Evolutionary conservation across 2,329 filamentous ascomycete genomes (phyloP), one percentile per base, ranked within the genome.

Genomic region (Fusarium virguliforme): DNA sequence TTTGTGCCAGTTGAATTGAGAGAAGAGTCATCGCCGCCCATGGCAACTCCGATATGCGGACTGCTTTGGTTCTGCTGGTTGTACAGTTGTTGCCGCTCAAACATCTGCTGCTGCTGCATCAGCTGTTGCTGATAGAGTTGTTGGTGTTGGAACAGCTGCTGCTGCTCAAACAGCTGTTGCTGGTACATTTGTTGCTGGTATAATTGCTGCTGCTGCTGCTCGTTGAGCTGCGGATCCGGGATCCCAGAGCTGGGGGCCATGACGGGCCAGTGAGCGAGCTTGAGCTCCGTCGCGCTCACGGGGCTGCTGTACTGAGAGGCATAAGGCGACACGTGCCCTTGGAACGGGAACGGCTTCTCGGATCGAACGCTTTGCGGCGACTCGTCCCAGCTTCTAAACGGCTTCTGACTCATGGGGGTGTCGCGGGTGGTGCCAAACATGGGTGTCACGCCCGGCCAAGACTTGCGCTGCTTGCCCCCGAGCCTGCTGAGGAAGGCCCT

Each of bases 261-360:
- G 1, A 67, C 69, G 0, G 69, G 69, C 69, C 69, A 72, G 32
- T 70, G 50, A n/a, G 69, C 64, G 1, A 72, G 67, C 34, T 70
- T 73, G 2, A 72, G 75, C 37, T 85, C 84, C 1, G 78, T 79
- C 0, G 80, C 84, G 59, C 82, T 87, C 65, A 88, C 82, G 1
- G 89, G 89, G 73, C 87, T 90, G 77, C 82, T 88, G 79, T 85
- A 90, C 65, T 89, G 86, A 41, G 87, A 89, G 22, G 82, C 84
- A 74, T 90, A 91, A 0, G 89, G 89, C 4, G 87, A 89, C 69
- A 89, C 85, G 78, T 90, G 88, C 7, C 82, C 83, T 1, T 82
- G 79, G 68, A 81, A 83, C 0, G 73, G 79, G 68, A 81, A 83
- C 0, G 73, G 65, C 65, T 79, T 79, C 50, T 85, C 82, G 2